Percentiles rank a stretch among this genome's conserved stretches.
These are phyloP conservation scores for Cryptosporidium viatorum DNA, from an alignment of 169 alveolate species.

Conservation along the genomic window DNA sequence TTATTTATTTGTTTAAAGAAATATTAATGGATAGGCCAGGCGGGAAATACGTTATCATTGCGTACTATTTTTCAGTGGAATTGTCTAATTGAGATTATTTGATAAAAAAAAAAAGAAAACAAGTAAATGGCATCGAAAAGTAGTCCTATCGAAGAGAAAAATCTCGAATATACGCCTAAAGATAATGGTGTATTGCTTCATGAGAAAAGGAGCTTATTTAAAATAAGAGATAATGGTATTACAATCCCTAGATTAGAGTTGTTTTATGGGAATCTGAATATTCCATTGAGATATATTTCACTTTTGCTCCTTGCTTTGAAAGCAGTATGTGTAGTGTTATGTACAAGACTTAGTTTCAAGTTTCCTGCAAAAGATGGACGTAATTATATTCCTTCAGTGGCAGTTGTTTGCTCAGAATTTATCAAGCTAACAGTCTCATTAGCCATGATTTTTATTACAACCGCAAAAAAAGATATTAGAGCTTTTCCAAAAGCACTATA, in stretches of 20 bases:
- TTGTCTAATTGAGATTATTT: conserved; percentile 7
- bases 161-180: not conserved
- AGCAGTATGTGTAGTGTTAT: conserved; percentile 44
- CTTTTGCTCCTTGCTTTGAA: conserved; percentile 25
- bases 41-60: not conserved
- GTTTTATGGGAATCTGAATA: conserved; percentile 4
- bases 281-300: conserved; percentile 42
- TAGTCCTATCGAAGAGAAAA: not conserved
- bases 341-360: conserved; percentile 50
- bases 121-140: conserved; percentile 4
- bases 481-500: conserved; percentile 34
- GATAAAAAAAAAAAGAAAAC: not conserved
- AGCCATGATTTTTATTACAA: conserved; percentile 35
- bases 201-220: conserved; percentile 1
- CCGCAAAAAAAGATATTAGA: conserved; percentile 39
- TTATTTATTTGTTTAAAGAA: no score
- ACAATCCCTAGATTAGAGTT: conserved; percentile 34
- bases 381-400: conserved; percentile 40
- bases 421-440: conserved; percentile 36
- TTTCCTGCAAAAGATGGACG: conserved; percentile 63
- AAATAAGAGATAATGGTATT: conserved; percentile 11
- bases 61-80: not conserved
- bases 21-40: conserved; percentile 11
- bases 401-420: conserved; percentile 47
- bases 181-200: not conserved